These are phyloP conservation scores for Paramecium primaurelia DNA, from an alignment of 73 alveolate genomes.

Conservation along the genomic window DNA sequence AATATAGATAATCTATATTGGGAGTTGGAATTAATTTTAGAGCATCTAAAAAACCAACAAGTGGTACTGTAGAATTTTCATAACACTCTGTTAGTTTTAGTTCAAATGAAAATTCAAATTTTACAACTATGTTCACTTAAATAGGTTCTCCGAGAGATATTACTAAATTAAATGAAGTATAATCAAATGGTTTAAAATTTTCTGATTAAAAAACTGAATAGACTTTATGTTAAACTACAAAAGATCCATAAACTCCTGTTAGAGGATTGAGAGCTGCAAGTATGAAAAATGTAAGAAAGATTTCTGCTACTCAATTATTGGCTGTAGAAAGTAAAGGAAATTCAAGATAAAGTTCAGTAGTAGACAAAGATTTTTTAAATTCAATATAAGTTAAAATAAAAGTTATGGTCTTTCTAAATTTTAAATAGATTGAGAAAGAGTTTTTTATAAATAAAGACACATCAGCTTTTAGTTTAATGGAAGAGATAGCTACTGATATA, in stretches of 20 bases:
- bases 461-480: background rate
- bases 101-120: background rate
- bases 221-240: background rate
- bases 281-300: background rate
- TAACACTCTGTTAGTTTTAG: background rate
- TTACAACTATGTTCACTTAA: background rate
- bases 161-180: background rate
- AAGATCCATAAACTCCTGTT: background rate
- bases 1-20: background rate
- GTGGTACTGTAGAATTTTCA: background rate
- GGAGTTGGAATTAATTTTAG: background rate
- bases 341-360: background rate
- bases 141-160: background rate
- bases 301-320: background rate
- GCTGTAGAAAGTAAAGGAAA: background rate
- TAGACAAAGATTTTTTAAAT: background rate
- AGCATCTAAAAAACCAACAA: background rate
- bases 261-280: background rate
- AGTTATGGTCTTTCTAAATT: background rate
- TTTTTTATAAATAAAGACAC: background rate
- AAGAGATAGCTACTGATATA: background rate
- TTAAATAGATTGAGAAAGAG: background rate
- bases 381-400: background rate
- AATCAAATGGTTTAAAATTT: background rate
- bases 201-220: background rate